Evolutionary conservation across 495 filamentous ascomycete species (phyloP).

Genomic region (Daldinia vernicosa): DNA sequence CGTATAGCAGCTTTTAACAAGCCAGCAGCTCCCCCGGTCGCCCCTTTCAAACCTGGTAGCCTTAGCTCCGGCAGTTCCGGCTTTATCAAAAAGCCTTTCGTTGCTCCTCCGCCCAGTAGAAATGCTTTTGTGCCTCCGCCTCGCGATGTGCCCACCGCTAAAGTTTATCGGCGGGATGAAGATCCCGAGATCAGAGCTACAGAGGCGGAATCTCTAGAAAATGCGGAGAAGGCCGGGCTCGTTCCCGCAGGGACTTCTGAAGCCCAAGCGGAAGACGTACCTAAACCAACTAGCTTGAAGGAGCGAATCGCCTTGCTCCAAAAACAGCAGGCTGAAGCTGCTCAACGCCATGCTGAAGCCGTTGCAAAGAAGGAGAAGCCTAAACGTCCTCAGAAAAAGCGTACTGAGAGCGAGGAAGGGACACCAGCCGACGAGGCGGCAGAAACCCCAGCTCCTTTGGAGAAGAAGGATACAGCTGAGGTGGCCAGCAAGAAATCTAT

Average conservation of each 20-base stretch:
- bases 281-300: conserved; percentile 91
- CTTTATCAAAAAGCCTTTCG: conserved; percentile 98
- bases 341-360: conserved; percentile 79
- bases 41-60: conserved; percentile 84
- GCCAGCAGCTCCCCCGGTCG: conserved; percentile 80
- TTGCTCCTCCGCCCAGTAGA: conserved; percentile 91
- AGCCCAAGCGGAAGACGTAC: conserved; percentile 75
- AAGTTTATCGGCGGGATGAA: conserved; percentile 86
- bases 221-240: conserved; percentile 67
- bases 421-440: conserved; percentile 51
- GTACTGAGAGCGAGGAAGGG: conserved; percentile 65
- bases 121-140: conserved; percentile 88
- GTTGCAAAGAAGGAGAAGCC: conserved; percentile 89
- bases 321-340: conserved; percentile 90
- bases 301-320: conserved; percentile 93
- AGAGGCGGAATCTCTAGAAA: conserved; percentile 64
- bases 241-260: conserved; percentile 55
- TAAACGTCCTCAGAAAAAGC: conserved; percentile 81
- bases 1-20: conserved; percentile 98
- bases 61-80: conserved; percentile 64
- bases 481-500: conserved; percentile 63
- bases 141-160: conserved; percentile 68
- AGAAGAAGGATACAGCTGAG: conserved; percentile 62
- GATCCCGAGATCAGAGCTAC: conserved; percentile 81
- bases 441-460: conserved; percentile 51